Evolutionary conservation across 176 grass and related monocot genomes (phyloP), one percentile per base, ranked within the genome.

Genomic region (Elymus sibiricus): DNA sequence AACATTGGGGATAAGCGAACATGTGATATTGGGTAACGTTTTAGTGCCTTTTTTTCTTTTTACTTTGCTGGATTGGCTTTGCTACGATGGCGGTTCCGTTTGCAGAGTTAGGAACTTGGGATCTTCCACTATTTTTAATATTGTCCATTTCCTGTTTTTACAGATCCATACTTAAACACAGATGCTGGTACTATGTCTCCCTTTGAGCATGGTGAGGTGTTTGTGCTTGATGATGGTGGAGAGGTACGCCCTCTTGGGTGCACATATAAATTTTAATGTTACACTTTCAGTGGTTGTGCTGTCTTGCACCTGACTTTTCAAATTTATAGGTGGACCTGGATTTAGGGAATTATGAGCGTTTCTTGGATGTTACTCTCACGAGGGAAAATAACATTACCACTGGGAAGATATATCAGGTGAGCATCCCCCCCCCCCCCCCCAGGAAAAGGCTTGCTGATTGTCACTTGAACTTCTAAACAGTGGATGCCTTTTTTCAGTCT

Each of bases 151-250:
- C 60, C 17, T 82, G 25, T 26, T 78, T 85, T 46, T 91, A 78
- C 84, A 98, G 96, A 98, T 75, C 97, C 97, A 38, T 98, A 98
- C 38, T 86, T 95, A 32, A 98, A 98, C 82, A 98, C 94, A 19
- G 97, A 98, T 88, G 97, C 97, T 67, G 97, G 97, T 2, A 98
- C 97, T 7, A 98, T 98, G 97, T 98, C 97, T 25, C 92, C 97
- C 2, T 98, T 98, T 70, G 97, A 98, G 75, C 97, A 98, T 61
- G 97, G 97, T 12, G 97, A 98, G 79, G 97, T 98, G 63, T 98
- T 98, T 90, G 97, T 98, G 74, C 97, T 98, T 79, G 94, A 98
- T 26, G 97, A 98, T 85, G 97, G 97, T 21, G 97, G 97, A 55
- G 97, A 99, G 94, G 96, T 98, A 88, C 2, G 4, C 2, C 1